Evolutionary conservation across 108 stramenopile genomes (phyloP).

Genomic region (Fistulifera solaris): DNA sequence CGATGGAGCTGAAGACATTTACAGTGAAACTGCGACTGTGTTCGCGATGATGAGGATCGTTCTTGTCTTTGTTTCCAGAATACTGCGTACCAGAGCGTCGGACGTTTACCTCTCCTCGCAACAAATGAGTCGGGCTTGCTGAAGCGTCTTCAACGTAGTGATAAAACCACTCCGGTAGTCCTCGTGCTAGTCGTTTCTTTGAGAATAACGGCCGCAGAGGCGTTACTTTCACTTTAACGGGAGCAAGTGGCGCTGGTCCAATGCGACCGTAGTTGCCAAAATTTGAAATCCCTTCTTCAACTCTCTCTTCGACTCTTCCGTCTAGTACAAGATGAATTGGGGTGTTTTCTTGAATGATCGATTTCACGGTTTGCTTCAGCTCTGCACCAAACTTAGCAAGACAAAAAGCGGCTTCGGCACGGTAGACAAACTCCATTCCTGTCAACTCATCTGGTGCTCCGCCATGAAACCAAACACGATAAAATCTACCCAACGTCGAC

Average conservation of each 20-base stretch:
- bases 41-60: conserved; percentile 10
- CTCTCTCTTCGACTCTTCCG: conserved; percentile 42
- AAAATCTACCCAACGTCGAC: conserved; percentile 73
- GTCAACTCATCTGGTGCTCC: conserved; percentile 82
- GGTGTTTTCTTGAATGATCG: conserved; percentile 69
- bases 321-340: conserved; percentile 80
- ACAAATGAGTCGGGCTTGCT: background rate
- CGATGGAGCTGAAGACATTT: conserved; percentile 19
- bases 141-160: conserved; percentile 24
- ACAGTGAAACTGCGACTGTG: conserved; percentile 32
- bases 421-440: conserved; percentile 74
- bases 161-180: conserved; percentile 64
- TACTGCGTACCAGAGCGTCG: background rate
- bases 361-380: conserved; percentile 49
- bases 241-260: conserved; percentile 57
- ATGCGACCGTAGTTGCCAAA: conserved; percentile 27
- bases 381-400: conserved; percentile 64
- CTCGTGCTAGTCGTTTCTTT: conserved; percentile 45
- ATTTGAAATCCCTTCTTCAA: conserved; percentile 15
- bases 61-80: background rate
- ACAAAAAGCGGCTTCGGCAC: conserved; percentile 43
- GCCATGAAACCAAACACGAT: conserved; percentile 85
- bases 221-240: conserved; percentile 76
- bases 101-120: background rate
- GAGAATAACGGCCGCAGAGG: conserved; percentile 56